Conservation (phyloP, 805 yeast genomes). For the Ogataea degrootiae region DNA sequence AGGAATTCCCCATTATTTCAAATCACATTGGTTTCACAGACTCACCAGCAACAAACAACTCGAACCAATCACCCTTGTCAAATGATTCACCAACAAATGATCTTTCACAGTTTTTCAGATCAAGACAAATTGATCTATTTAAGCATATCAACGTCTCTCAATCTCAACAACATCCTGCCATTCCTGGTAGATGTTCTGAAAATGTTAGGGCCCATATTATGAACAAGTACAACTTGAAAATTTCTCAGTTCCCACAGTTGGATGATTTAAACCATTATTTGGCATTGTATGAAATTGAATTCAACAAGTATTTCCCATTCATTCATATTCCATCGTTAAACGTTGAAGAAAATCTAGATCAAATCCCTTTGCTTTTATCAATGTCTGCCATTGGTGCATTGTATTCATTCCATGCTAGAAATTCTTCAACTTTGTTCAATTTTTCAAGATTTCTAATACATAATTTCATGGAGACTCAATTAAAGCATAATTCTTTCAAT, state of each 20-base stretch:
- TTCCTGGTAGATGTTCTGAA: constrained; percentile 40
- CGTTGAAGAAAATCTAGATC: constrained; percentile 43
- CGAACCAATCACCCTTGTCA: constrained; percentile 30
- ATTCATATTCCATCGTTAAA: constrained; percentile 65
- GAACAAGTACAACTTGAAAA: constrained; percentile 45
- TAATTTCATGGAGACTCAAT: constrained; percentile 53
- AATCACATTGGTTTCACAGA: constrained; percentile 59
- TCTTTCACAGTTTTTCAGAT: constrained; percentile 55
- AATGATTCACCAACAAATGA: constrained; percentile 36
- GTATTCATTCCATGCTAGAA: constrained; percentile 73
- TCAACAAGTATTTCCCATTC: constrained; percentile 79
- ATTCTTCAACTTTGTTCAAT: constrained; percentile 67
- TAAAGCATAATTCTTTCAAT: constrained; percentile 40
- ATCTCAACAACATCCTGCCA: constrained; percentile 24
- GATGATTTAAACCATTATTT: constrained; percentile 75
- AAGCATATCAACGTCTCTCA: constrained; percentile 36
- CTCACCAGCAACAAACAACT: constrained; percentile 29
- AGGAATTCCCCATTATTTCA: constrained; percentile 46
- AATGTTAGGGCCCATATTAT: constrained; percentile 53
- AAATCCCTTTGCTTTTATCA: constrained; percentile 64
- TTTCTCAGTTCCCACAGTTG: constrained; percentile 65
- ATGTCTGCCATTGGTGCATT: constrained; percentile 90
- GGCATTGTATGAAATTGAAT: constrained; percentile 69
- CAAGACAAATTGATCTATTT: constrained; percentile 63
- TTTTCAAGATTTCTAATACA: constrained; percentile 64